Evolutionary conservation across 257 asterid species (phyloP).

Genomic region (Petunia secreta): DNA sequence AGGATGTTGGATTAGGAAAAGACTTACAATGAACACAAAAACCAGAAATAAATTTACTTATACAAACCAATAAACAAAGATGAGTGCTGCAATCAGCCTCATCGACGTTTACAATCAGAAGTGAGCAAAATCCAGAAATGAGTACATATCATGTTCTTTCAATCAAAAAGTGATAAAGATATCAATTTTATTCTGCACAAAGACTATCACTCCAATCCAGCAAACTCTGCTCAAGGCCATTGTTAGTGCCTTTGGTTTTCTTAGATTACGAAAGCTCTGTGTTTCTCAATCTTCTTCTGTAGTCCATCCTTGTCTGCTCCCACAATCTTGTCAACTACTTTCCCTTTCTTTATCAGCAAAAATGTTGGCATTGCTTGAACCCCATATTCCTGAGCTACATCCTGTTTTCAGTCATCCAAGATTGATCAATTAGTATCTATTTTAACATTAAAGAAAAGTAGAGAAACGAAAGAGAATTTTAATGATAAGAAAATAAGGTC

Average conservation of each 20-base stretch:
- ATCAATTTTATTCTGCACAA: not conserved
- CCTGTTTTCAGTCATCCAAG: slow-evolving; percentile 42
- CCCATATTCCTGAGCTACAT: slow-evolving; percentile 61
- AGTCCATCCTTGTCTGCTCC: slow-evolving; percentile 63
- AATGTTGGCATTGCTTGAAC: slow-evolving; percentile 74
- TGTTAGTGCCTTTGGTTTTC: not conserved
- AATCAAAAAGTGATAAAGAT: not conserved
- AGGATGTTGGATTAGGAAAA: not conserved
- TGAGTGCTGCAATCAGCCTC: slow-evolving; percentile 14
- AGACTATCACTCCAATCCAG: not conserved
- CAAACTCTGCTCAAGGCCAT: not conserved
- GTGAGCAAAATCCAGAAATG: not conserved
- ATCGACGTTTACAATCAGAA: not conserved
- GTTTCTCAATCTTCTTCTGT: slow-evolving; percentile 57
- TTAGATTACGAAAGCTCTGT: slow-evolving; percentile 34
- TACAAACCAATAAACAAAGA: not conserved
- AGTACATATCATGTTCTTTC: not conserved
- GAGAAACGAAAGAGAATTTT: not conserved
- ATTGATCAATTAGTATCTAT: not conserved
- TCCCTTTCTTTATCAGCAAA: slow-evolving; percentile 61
- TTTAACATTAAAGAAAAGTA: not conserved
- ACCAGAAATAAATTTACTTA: not conserved
- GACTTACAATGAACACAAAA: not conserved
- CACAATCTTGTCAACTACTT: slow-evolving; percentile 58
- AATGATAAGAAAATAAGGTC: not conserved